phyloP scores from a whole-genome alignment of 2,329 filamentous ascomycete species.

The Sphaerostilbella broomeana region DNA sequence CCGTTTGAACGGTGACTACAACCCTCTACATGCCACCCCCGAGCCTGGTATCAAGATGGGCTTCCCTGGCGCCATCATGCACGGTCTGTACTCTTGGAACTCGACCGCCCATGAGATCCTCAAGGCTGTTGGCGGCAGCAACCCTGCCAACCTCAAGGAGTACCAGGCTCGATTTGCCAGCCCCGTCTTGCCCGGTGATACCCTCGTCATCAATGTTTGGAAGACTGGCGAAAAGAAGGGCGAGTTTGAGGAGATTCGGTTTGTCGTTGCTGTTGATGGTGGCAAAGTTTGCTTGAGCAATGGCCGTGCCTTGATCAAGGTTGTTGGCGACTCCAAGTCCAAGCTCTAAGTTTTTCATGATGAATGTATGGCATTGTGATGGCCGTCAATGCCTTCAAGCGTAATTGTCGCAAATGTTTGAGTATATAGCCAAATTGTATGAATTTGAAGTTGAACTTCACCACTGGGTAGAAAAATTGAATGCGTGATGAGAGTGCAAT shows the following conservation, averaged over 20 bases:
- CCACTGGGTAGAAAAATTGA: background rate
- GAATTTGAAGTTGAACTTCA: too few species aligned
- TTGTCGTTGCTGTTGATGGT: conserved; percentile 68
- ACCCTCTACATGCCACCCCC: conserved; percentile 82
- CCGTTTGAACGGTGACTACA: conserved; percentile 88
- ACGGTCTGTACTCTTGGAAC: conserved; percentile 87
- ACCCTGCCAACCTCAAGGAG: conserved; percentile 76
- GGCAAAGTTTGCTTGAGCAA: conserved; percentile 86
- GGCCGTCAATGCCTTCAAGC: background rate
- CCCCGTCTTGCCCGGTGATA: conserved; percentile 77
- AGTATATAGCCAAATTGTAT: background rate
- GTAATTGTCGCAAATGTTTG: conserved; percentile 1
- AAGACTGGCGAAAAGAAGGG: conserved; percentile 59
- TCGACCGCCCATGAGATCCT: conserved; percentile 67
- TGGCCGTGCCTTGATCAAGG: conserved; percentile 71
- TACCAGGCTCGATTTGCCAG: conserved; percentile 85
- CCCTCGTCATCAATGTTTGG: conserved; percentile 77
- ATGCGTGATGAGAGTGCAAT: background rate
- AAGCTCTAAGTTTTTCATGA: conserved; percentile 47
- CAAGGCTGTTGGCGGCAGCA: conserved; percentile 64
- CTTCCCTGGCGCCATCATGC: conserved; percentile 82
- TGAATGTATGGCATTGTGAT: conserved; percentile 4
- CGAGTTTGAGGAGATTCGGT: conserved; percentile 75
- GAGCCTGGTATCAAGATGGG: conserved; percentile 85
- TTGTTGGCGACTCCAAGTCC: conserved; percentile 48